Percentiles rank a stretch among this genome's conserved stretches.
These are phyloP conservation scores for Salvia miltiorrhiza DNA, from an alignment of 257 asterid species.

Conservation along the genomic window DNA sequence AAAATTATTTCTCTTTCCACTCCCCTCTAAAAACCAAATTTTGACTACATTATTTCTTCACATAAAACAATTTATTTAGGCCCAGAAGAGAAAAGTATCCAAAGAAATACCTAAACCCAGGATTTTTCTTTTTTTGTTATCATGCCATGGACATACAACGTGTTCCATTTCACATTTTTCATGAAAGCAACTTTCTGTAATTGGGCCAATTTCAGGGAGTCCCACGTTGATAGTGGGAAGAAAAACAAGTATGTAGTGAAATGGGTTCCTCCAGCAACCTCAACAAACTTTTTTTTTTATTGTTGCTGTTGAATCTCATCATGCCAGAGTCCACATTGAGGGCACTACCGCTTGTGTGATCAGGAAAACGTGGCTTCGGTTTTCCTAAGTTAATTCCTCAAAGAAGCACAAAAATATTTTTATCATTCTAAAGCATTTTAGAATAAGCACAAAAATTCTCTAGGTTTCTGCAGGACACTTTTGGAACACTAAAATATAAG, in stretches of 20 bases:
- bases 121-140: neutral
- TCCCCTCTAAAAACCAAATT: neutral
- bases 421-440: neutral
- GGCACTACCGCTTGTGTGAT: neutral
- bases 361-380: neutral
- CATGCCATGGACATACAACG: neutral
- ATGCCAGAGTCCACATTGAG: neutral
- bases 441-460: neutral
- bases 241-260: neutral
- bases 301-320: neutral
- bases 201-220: neutral
- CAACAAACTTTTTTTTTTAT: neutral
- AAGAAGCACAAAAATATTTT: neutral
- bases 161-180: neutral
- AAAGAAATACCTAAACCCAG: neutral
- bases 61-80: neutral
- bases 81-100: neutral
- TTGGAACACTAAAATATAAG: neutral
- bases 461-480: neutral
- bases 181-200: neutral
- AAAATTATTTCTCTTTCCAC: neutral
- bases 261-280: neutral
- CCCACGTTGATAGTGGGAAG: neutral
- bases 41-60: neutral
- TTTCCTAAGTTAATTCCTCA: neutral